Evolutionary conservation across 345 rosid species (phyloP), one percentile per base, ranked within the genome.

Genomic region (Tarenaya hassleriana): DNA sequence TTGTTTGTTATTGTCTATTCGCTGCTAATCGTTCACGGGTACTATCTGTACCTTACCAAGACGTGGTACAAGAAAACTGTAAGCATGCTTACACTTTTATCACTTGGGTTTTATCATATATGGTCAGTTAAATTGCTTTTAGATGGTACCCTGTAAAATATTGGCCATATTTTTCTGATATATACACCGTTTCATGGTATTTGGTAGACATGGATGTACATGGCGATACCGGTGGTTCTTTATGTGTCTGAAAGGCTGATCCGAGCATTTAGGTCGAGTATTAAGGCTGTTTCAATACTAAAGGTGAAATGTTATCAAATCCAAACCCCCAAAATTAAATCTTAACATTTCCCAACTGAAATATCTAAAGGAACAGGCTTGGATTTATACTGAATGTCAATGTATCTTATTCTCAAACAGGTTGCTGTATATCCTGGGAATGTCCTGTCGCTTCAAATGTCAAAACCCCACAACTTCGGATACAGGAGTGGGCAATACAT

Each of bases 401-500:
- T 2, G 3, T 24, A 5, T 24, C 29, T 2, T 24, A 8, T 9
- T 29, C 57, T 45, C 57, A 51, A 29, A 64, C 82, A 86, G 95
- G 91, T 78, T 50, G 67, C 84, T 44, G 72, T 86, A 62, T 75
- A 83, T 60, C 84, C 88, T 18, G 91, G 88, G 69, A 77, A 81
- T 61, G 95, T 86, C 12, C 52, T 83, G 73, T 69, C 86, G 49
- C 75, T 86, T 63, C 80, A 83, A 63, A 70, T 83, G 88, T 80
- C 86, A 44, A 83, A 64, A 68, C 92, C 95, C 12, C 71, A 53
- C 16, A 84, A 78, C 19, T 86, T 86, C 64, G 72, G 74, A 75
- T 83, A 83, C 70, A 78, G 63, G 64, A 86, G 95, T 45, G 95
- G 95, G 41, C 91, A 83, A 29, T 81, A 83, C 75, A 83, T 86